phyloP scores from a whole-genome alignment of 1,139 yeast genomes.

The Saccharomyces hybrid region DNA sequence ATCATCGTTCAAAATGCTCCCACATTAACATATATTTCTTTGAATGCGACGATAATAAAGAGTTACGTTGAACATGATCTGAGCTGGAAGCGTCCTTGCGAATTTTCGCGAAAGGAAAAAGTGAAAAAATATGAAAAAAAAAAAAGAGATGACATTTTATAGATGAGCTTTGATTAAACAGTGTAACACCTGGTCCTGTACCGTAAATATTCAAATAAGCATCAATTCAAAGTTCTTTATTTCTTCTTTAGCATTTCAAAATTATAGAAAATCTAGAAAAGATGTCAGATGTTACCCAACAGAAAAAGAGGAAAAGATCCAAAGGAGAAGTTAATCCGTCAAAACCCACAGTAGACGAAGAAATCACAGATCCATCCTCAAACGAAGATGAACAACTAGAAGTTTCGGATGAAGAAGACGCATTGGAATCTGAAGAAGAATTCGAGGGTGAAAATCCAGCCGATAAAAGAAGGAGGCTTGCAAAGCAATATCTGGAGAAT shows the following conservation, averaged over 20 bases:
- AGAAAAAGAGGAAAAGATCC: slow-evolving; percentile 21
- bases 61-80: not conserved
- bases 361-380: slow-evolving; percentile 32
- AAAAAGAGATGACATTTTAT: not conserved
- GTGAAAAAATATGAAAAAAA: slow-evolving; percentile 1
- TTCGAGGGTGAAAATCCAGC: slow-evolving; percentile 75
- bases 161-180: slow-evolving; percentile 1
- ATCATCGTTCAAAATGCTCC: not conserved
- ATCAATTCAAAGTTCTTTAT: not conserved
- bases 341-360: slow-evolving; percentile 24
- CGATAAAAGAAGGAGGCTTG: slow-evolving; percentile 88
- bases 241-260: not conserved
- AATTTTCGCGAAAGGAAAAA: not conserved
- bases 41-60: not conserved
- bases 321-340: slow-evolving; percentile 14
- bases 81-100: not conserved
- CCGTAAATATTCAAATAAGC: not conserved
- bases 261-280: not conserved
- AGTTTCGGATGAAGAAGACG: slow-evolving; percentile 35
- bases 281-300: slow-evolving; percentile 11
- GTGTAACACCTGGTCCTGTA: not conserved
- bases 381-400: slow-evolving; percentile 26
- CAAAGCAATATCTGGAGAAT: slow-evolving; percentile 84
- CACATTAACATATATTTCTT: not conserved
- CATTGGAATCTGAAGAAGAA: slow-evolving; percentile 60